Evolutionary conservation across 768 basidiomycete genomes (phyloP), one percentile per base, ranked within the genome.

Genomic region (Phanerodontia chrysosporium): DNA sequence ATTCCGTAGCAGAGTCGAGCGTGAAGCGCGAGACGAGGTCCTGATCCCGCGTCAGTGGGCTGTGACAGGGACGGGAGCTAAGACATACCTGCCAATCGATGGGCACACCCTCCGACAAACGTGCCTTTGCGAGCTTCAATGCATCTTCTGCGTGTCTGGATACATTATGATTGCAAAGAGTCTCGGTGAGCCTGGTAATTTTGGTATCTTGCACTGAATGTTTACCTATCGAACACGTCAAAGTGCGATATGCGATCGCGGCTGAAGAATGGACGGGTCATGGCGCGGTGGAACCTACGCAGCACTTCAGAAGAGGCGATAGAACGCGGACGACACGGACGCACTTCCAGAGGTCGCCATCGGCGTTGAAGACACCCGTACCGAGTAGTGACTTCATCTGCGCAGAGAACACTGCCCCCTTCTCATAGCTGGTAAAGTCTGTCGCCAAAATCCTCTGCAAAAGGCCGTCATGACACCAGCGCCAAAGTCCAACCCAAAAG

Each of bases 341-440:
- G 45, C 64, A 86, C 84, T 84, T 89, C 88, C 88, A 89, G 70
- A 82, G 76, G 0, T 86, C 83, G n/a, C 83, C 81, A 64, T 84
- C 82, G 1, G 81, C 76, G 60, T 80, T 83, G 70, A 86, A 85
- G 0, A 86, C 83, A 0, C 85, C 85, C 5, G 76, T 76, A 14
- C 85, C 85, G 2, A 85, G 70, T 4, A 84, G 66, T 3, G 74
- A 70, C 9, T 65, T 39, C 48, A 72, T 61, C 16, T 66, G 65
- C 27, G 42, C 44, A 22, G 55, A 42, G 45, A 70, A 65, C 5
- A 49, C 48, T 3, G 60, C 28, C 60, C 76, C 78, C 69, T 80
- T 81, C 18, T 66, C 74, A 62, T 71, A 80, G 2, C 69, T 73
- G 24, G 66, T 60, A 53, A 81, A 80, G n/a, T 79, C 72, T 14